These are phyloP conservation scores for Flaveria floridana DNA, from an alignment of 140 eudicot genomes.

Conservation along the genomic window DNA sequence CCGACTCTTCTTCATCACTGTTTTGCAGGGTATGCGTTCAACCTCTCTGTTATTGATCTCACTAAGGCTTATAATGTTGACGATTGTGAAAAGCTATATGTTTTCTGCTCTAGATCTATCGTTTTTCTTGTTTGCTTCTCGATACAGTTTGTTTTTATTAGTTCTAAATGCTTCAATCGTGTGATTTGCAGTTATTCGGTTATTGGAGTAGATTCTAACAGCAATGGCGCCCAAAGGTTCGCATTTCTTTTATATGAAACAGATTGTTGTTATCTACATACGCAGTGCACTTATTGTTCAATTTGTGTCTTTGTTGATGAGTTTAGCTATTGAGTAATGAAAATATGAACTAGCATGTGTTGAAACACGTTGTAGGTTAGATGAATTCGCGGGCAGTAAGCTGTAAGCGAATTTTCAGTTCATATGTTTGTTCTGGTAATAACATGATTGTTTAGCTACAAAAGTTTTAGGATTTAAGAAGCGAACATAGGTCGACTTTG, in stretches of 20 bases:
- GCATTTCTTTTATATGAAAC: not conserved
- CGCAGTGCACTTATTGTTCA: not conserved
- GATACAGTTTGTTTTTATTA: not conserved
- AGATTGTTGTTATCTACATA: not conserved
- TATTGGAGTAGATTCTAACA: constrained; percentile 18
- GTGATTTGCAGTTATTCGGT: constrained; percentile 15
- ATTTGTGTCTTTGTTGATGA: not conserved
- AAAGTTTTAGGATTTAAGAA: not conserved
- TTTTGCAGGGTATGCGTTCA: constrained; percentile 25
- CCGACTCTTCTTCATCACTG: constrained; percentile 26
- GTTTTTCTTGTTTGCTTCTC: not conserved
- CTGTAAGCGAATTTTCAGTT: not conserved
- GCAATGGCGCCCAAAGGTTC: constrained; percentile 42
- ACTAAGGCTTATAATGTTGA: not conserved
- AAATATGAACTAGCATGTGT: not conserved
- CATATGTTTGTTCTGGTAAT: too few relatives aligned
- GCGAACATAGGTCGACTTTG: not conserved
- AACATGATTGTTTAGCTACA: not conserved
- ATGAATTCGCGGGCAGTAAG: not conserved
- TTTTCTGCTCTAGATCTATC: not conserved
- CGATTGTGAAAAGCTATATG: not conserved
- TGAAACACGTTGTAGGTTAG: not conserved
- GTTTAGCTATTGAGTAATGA: not conserved
- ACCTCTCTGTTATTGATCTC: not conserved
- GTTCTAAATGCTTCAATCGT: not conserved